These are phyloP conservation scores for Sporobolomyces roseus DNA, from an alignment of 768 basidiomycete species.

Conservation along the genomic window DNA sequence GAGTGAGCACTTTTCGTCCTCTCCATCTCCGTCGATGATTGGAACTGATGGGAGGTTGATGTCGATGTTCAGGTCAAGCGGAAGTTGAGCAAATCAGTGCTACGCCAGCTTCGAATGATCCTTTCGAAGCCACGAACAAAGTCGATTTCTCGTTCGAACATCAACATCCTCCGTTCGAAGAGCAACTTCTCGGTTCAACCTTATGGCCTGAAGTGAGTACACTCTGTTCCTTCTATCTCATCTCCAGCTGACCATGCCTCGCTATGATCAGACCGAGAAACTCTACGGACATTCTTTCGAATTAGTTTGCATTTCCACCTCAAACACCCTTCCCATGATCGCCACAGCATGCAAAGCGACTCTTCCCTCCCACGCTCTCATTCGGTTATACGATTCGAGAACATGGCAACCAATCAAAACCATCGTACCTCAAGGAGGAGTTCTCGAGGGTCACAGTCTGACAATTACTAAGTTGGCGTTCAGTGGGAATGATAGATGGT, in stretches of 20 bases:
- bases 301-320: slow-evolving; percentile 75
- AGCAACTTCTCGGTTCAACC: slow-evolving; percentile 77
- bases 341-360: slow-evolving; percentile 91
- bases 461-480: slow-evolving; percentile 88
- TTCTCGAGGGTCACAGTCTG: slow-evolving; percentile 75
- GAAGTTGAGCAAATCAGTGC: slow-evolving; percentile 24
- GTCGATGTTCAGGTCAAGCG: slow-evolving; percentile 16
- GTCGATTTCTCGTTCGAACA: slow-evolving; percentile 15
- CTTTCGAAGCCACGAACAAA: slow-evolving; percentile 17
- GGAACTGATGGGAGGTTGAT: not conserved
- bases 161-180: slow-evolving; percentile 65
- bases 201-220: slow-evolving; percentile 77
- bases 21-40: not conserved
- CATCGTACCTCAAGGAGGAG: slow-evolving; percentile 59
- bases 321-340: slow-evolving; percentile 63
- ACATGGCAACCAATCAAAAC: slow-evolving; percentile 60
- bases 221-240: not conserved
- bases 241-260: not conserved
- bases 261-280: slow-evolving; percentile 61
- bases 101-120: slow-evolving; percentile 27
- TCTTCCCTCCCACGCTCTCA: slow-evolving; percentile 77
- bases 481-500: slow-evolving; percentile 66
- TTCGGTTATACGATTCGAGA: slow-evolving; percentile 72
- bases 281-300: slow-evolving; percentile 98
- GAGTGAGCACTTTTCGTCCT: not conserved